These are phyloP conservation scores for Mortierella sp. DNA, from an alignment of 371 early-diverging fungal genomes.

Conservation along the genomic window DNA sequence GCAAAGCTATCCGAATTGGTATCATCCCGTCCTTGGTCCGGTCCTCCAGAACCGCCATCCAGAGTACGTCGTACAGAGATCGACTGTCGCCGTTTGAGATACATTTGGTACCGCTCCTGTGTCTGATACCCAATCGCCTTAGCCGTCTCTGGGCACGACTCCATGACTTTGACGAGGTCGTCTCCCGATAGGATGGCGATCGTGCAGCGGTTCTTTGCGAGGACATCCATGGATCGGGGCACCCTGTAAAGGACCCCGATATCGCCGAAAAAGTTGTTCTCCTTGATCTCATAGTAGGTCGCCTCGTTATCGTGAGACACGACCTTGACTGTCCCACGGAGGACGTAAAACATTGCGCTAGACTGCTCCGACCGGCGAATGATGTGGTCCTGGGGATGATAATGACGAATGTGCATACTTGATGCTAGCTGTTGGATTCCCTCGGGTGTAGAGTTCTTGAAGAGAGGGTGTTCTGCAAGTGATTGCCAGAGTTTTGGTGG, in stretches of 20 bases:
- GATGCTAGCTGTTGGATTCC: slow-evolving; percentile 49
- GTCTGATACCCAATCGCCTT: slow-evolving; percentile 56
- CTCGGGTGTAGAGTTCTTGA: slow-evolving; percentile 33
- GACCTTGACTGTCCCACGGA: slow-evolving; percentile 86
- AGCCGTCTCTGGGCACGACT: slow-evolving; percentile 53
- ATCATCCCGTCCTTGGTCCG: slow-evolving; percentile 40
- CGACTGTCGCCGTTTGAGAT: slow-evolving; percentile 55
- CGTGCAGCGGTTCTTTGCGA: slow-evolving; percentile 78
- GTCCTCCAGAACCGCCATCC: slow-evolving; percentile 41
- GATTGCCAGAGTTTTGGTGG: slow-evolving; percentile 52
- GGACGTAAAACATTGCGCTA: slow-evolving; percentile 88
- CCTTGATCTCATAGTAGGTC: slow-evolving; percentile 76
- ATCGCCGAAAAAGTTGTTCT: slow-evolving; percentile 85
- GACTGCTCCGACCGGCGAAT: slow-evolving; percentile 69
- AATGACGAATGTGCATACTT: slow-evolving; percentile 57
- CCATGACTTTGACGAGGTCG: slow-evolving; percentile 63
- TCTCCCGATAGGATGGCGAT: slow-evolving; percentile 76
- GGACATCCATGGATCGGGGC: slow-evolving; percentile 85
- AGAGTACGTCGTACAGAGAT: slow-evolving; percentile 30
- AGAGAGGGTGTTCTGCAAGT: slow-evolving; percentile 47
- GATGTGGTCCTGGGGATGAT: slow-evolving; percentile 57
- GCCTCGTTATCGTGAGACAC: slow-evolving; percentile 83
- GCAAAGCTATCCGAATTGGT: slow-evolving; percentile 43
- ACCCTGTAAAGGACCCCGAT: slow-evolving; percentile 88
- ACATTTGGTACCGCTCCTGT: slow-evolving; percentile 57